phyloP scores from a whole-genome alignment of 257 asterid genomes.

The Vinca minor region DNA sequence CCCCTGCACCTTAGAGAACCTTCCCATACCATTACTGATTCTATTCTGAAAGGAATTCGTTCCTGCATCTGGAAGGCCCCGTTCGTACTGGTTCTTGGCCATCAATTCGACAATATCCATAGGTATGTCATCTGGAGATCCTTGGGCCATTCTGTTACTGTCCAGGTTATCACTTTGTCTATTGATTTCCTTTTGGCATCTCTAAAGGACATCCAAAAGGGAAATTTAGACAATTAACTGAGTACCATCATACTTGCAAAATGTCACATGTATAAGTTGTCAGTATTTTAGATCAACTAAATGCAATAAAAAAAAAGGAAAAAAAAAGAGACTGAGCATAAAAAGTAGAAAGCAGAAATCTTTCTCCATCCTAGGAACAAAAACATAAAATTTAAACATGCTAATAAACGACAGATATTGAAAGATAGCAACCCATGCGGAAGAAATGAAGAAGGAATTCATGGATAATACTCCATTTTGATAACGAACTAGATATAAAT shows the following conservation, averaged over 20 bases:
- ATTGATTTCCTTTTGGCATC: constrained; percentile 11
- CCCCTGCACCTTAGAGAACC: constrained; percentile 21
- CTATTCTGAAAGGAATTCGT: constrained; percentile 15
- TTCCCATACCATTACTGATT: constrained; percentile 16
- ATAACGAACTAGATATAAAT: not conserved
- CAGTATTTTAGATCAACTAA: not conserved
- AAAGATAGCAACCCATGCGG: not conserved
- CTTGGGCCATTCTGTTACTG: constrained; percentile 26
- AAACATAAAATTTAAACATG: not conserved
- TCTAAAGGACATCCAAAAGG: constrained; percentile 7
- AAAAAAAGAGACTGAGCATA: no score
- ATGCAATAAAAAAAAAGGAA: not conserved
- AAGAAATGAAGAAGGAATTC: not conserved
- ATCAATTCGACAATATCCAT: constrained; percentile 79
- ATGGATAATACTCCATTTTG: not conserved
- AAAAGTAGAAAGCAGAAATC: not conserved
- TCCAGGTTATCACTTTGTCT: constrained; percentile 23
- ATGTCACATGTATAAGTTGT: not conserved
- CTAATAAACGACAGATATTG: not conserved
- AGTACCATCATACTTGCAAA: not conserved
- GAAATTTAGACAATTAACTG: not conserved
- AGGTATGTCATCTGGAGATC: constrained; percentile 58
- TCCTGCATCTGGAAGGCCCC: constrained; percentile 40
- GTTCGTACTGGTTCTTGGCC: constrained; percentile 63
- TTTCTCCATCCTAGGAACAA: not conserved